Conservation (phyloP, 352 stramenopile species). For the Elongisporangium senticosum region DNA sequence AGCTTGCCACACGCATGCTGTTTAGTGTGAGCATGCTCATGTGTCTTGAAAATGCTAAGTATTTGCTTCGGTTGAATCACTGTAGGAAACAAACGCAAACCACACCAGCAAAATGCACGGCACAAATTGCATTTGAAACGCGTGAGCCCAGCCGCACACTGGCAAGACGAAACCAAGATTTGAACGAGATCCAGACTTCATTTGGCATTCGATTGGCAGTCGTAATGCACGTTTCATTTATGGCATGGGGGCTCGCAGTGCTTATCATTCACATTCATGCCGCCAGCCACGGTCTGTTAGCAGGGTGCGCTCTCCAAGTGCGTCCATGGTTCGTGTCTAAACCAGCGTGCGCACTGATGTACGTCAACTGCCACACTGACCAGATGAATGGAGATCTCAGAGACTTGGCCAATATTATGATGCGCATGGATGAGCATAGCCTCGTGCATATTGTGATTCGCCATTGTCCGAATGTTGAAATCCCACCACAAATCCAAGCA, state of each 20-base stretch:
- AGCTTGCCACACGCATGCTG: conserved; percentile 14
- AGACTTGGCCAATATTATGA: conserved; percentile 12
- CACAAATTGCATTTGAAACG: too few relatives aligned
- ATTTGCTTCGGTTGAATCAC: conserved; percentile 7
- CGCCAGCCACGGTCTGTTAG: conserved; percentile 2
- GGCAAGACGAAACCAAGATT: neutral
- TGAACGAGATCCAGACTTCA: neutral
- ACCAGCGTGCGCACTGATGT: conserved; percentile 25
- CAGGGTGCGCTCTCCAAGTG: conserved; percentile 20
- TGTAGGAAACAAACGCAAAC: neutral
- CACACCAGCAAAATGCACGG: neutral
- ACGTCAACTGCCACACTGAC: conserved; percentile 22
- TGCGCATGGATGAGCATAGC: conserved; percentile 16
- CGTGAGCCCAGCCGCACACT: neutral
- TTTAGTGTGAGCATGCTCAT: conserved; percentile 18
- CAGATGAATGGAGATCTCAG: conserved; percentile 6
- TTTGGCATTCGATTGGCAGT: conserved; percentile 1
- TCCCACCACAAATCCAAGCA: conserved; percentile 15
- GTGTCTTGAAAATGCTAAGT: conserved; percentile 17
- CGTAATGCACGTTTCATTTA: conserved; percentile 11
- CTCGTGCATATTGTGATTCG: conserved; percentile 25
- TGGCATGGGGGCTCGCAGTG: conserved; percentile 11
- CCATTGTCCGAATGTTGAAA: conserved; percentile 23
- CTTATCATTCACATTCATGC: conserved; percentile 17
- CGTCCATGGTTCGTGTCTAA: conserved; percentile 21